Base-by-base conservation (phyloP, 1,139 yeast genomes). In the Protomyces arabidopsidicola region DNA sequence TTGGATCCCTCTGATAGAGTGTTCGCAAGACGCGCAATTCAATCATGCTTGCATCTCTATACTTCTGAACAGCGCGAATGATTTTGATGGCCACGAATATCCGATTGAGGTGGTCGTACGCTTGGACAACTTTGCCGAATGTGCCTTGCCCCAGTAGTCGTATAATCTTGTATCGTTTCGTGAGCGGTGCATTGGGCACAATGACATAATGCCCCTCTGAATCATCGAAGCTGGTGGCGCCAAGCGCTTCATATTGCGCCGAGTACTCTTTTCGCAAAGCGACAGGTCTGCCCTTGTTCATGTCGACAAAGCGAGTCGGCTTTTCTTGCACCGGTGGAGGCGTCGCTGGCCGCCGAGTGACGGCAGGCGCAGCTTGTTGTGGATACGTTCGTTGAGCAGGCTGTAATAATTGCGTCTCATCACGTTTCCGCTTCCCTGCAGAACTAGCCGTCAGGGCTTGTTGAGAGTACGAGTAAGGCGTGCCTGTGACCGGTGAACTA, bases 141-240 rank as follows among this genome's bases (percentile, higher is more conserved):
- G 98, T 95, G 6, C 99, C 99, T 72, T 93, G 98, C 24, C 99
- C 99, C 66, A 95, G 78, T 56, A 76, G 71, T 58, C 73, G 71
- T 31, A 70, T 65, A 50, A 79, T 72, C 35, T 70, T 71, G 62
- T 90, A 69, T 36, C 70, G 61, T 20, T 63, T 8, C n/a, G 71
- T 69, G 31, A 77, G 75, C 24, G 68, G 68, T 27, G 76, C 69
- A 56, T 77, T 73, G 10, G 72, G 70, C 31, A 70, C 68, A 36
- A 75, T 73, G 20, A 73, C 66, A 65, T 74, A 77, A 67, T 78
- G 79, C 35, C 80, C 80, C 53, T 76, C 78, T 22, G 73, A 70
- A 55, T 76, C 78, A 66, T 77, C 79, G 27, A 24, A 64, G 8
- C 24, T 31, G 8, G 35, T 34, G 16, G 53, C 35, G 9, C 52